Evolutionary conservation across 2,329 filamentous ascomycete species (phyloP).

Genomic region (Cladophialophora chaetospira): DNA sequence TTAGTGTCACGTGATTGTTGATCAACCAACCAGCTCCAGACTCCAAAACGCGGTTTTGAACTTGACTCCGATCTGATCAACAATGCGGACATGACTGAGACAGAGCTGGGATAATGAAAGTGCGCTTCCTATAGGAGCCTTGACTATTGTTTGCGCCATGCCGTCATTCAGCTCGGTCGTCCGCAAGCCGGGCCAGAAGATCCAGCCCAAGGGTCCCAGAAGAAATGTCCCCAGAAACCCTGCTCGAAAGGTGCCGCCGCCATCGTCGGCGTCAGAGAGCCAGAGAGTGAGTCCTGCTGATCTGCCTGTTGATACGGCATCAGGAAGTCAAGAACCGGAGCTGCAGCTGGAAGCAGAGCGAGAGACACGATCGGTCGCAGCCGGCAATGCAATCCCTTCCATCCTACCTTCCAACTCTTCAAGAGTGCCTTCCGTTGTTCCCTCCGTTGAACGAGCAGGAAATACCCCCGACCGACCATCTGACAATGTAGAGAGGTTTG

Average conservation of each 20-base stretch:
- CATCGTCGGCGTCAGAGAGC: slow-evolving; percentile 37
- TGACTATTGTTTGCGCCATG: slow-evolving; percentile 34
- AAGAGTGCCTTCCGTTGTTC: slow-evolving; percentile 3
- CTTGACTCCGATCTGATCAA: neutral
- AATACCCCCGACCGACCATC: slow-evolving; percentile 9
- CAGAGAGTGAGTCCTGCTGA: slow-evolving; percentile 17
- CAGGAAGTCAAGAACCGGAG: slow-evolving; percentile 7
- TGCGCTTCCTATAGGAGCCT: neutral
- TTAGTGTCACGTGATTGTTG: no score
- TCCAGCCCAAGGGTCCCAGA: slow-evolving; percentile 66
- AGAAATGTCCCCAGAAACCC: slow-evolving; percentile 28
- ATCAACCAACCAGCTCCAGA: no score
- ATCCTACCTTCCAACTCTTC: slow-evolving; percentile 8
- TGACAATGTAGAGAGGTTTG: neutral
- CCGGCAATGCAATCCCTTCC: slow-evolving; percentile 18
- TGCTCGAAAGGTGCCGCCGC: slow-evolving; percentile 54
- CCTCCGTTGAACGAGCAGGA: slow-evolving; percentile 9
- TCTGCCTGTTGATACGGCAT: slow-evolving; percentile 10
- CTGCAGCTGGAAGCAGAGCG: neutral
- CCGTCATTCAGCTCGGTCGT: slow-evolving; percentile 59
- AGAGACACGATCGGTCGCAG: slow-evolving; percentile 7
- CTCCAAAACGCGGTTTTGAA: neutral
- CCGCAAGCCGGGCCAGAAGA: slow-evolving; percentile 69
- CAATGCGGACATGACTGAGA: neutral
- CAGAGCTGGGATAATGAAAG: neutral